Base-by-base conservation (phyloP, 768 basidiomycete genomes). In the Sporobolomyces phaffii region DNA sequence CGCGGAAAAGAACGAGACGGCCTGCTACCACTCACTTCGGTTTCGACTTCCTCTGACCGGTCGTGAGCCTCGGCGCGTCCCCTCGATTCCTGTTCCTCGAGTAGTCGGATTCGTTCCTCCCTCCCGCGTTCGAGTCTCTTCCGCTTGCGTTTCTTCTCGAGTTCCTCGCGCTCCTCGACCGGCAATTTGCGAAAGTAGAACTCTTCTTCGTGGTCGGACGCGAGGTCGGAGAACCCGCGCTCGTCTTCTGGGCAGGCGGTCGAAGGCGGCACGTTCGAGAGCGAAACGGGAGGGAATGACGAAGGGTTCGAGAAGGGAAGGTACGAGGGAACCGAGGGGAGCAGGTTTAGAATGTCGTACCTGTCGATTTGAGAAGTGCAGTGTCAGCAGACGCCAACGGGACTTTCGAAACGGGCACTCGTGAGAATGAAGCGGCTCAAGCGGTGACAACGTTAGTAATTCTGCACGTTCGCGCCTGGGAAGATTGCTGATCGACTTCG, bases 201-300 rank as follows among this genome's bases (percentile, higher is more conserved):
- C 0, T 83, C 87, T 71, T 93, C 90, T 78, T 92, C 91, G 7
- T 84, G 76, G 73, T 92, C 90, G 0, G 90, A 91, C 7, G 90
- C 86, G 3, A 92, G 82, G 76, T 90, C 87, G 0, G 86, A 87
- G 90, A 90, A 92, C 11, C 87, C 88, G 28, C 18, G 28, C n/a
- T 58, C 56, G 28, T 31, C 28, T 18, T 43, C 36, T 11, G 18
- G 7, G 2, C 20, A 17, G 22, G 36, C 28, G 2, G 56, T 20
- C 49, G 2, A 38, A 41, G 38, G 15, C 1, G 43, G 52, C 34
- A 14, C 14, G 5, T 8, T 17, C 5, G 72, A 1, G 70, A 69
- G 14, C 56, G 65, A 10, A 81, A 78, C 3, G 84, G 83, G 0
- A 85, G 84, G 28, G 75, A 77, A 1, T 64, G 68, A 51, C 66